Evolutionary conservation across 768 basidiomycete species (phyloP), one percentile per base, ranked within the genome.

Genomic region (Lentinula sp.): DNA sequence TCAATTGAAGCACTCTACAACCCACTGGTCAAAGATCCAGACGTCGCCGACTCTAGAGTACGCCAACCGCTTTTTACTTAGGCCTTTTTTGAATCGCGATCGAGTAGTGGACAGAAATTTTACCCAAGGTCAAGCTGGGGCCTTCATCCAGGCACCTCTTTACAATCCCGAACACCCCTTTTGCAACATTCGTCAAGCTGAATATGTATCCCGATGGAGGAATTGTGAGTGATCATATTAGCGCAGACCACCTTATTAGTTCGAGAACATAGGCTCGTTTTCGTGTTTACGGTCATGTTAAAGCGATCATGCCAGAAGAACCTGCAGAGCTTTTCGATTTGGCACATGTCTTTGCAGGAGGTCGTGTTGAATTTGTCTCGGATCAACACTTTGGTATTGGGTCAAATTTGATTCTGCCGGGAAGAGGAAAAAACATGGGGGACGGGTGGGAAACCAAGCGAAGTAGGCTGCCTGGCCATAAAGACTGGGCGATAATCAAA

Each of bases 371-470:
- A 41, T 84, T 80, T 57, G 88, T 86, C 20, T 96, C 93, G 46
- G 93, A 99, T 74, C 94, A 98, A 69, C 96, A 99, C 75, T 99
- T 91, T 66, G 95, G 95, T 20, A 83, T 90, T 9, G 96, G 95
- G 3, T 83, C 87, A 3, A 98, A 99, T 72, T 76, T 99, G 62
- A 85, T 98, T 51, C 77, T 97, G 42, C 95, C 96, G 1, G 96
- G 96, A 33, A 76, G 95, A 72, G 96, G 92, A 32, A 87, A 86
- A 69, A 89, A 96, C 67, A 99, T 99, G 94, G 87, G 95, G 4
- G 95, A 97, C 69, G 97, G 97, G 4, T 99, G 97, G 97, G 97
- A 99, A 75, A 98, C 96, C 3, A 93, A 90, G 71, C 81, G 97
- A 63, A 95, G 90, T 68, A 81, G 92, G 57, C 78, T 76, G 46